Evolutionary conservation across 306 rosid genomes (phyloP).

Genomic region (Lathyrus aphaca): DNA sequence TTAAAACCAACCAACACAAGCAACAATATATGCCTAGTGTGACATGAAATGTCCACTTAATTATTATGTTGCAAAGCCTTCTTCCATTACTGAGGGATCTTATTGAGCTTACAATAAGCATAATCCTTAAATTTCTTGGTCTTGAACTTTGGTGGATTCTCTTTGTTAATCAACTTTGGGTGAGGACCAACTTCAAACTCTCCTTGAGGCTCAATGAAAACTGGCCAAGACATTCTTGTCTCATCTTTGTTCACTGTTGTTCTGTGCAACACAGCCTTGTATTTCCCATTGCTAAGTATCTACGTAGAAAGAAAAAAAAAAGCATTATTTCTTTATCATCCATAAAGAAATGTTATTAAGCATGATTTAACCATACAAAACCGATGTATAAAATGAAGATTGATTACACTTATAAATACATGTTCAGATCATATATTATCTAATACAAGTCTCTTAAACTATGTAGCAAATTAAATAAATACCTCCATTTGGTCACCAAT

Average conservation of each 20-base stretch:
- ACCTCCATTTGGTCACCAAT: conserved; percentile 87
- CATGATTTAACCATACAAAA: too few relatives aligned
- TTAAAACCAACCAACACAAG: not conserved
- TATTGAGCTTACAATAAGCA: conserved; percentile 48
- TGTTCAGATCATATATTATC: too few relatives aligned
- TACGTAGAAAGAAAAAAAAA: conserved; percentile 28
- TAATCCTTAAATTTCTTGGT: conserved; percentile 44
- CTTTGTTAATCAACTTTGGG: conserved; percentile 31
- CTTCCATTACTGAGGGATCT: conserved; percentile 44
- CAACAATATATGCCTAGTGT: not conserved
- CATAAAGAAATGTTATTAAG: too few relatives aligned
- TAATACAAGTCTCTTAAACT: too few relatives aligned
- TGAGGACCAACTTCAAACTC: conserved; percentile 47
- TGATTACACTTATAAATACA: too few relatives aligned
- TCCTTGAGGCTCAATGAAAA: conserved; percentile 49
- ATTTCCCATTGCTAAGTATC: conserved; percentile 52
- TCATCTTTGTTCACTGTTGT: conserved; percentile 47
- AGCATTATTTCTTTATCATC: not conserved
- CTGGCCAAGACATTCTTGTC: conserved; percentile 60
- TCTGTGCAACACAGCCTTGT: conserved; percentile 53
- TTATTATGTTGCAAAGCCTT: not conserved
- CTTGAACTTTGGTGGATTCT: conserved; percentile 47
- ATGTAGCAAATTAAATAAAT: not conserved
- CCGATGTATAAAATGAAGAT: too few relatives aligned
- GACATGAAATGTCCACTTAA: not conserved